These are phyloP conservation scores for Pseudogymnoascus sp. DNA, from an alignment of 2,329 filamentous ascomycete genomes.

Conservation along the genomic window DNA sequence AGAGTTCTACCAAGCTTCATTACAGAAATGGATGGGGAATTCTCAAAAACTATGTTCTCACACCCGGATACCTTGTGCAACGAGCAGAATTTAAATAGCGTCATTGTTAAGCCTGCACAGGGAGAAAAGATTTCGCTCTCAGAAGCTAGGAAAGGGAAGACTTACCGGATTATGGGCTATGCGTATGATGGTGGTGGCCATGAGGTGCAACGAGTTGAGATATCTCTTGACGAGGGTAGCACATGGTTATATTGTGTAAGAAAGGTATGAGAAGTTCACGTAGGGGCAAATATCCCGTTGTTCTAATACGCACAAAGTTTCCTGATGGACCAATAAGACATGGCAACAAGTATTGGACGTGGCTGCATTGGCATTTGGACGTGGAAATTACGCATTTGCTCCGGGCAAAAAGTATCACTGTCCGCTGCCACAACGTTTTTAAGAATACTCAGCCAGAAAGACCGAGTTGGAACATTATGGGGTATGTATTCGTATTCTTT, in stretches of 20 bases:
- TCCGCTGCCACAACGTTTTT: constrained; percentile 40
- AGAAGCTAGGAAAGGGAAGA: constrained; percentile 31
- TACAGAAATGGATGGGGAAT: constrained; percentile 39
- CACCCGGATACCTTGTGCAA: constrained; percentile 40
- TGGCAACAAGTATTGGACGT: constrained; percentile 46
- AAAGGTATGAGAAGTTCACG: not conserved
- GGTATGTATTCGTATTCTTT: constrained; percentile 3
- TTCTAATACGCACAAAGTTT: constrained; percentile 24
- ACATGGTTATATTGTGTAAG: constrained; percentile 42
- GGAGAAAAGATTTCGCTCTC: constrained; percentile 35
- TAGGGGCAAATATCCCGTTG: constrained; percentile 17
- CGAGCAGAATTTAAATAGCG: constrained; percentile 41
- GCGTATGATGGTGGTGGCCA: constrained; percentile 43
- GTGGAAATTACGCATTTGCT: constrained; percentile 37
- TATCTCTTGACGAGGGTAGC: constrained; percentile 38
- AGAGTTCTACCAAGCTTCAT: constrained; percentile 39
- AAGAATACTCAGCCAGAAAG: constrained; percentile 42
- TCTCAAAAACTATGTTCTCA: constrained; percentile 38
- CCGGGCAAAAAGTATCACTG: constrained; percentile 34
- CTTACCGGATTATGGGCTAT: constrained; percentile 38
- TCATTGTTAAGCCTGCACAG: constrained; percentile 38
- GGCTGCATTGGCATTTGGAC: constrained; percentile 45
- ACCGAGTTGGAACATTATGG: constrained; percentile 41
- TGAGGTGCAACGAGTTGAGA: constrained; percentile 40
- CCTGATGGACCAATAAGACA: constrained; percentile 41